Percentiles rank a stretch among this genome's conserved stretches.
phyloP scores from a whole-genome alignment of 768 basidiomycete genomes.

The Lactifluus volemus region DNA sequence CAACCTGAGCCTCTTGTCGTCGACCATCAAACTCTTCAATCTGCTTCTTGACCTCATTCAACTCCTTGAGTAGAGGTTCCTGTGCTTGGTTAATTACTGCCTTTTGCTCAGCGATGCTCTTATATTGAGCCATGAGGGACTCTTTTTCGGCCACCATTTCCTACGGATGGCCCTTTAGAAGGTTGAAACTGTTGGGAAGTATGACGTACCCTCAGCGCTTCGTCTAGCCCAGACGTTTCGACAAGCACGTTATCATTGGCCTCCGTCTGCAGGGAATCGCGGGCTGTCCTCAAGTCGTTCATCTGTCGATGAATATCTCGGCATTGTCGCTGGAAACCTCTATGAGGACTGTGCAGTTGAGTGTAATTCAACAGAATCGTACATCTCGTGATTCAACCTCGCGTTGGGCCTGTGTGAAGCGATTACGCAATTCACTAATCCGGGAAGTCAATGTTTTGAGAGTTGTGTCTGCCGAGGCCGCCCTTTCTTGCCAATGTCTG shows the following conservation, averaged over 20 bases:
- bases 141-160: slow-evolving; percentile 48
- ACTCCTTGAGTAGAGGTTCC: slow-evolving; percentile 33
- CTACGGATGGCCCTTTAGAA: slow-evolving; percentile 26
- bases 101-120: slow-evolving; percentile 37
- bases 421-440: slow-evolving; percentile 24
- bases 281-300: slow-evolving; percentile 25
- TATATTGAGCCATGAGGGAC: slow-evolving; percentile 39
- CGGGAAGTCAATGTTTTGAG: slow-evolving; percentile 26
- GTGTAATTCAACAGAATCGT: neutral
- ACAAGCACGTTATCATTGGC: slow-evolving; percentile 63
- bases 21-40: slow-evolving; percentile 44
- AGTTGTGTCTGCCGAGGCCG: slow-evolving; percentile 33
- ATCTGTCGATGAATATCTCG: slow-evolving; percentile 4
- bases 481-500: slow-evolving; percentile 41
- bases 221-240: slow-evolving; percentile 47
- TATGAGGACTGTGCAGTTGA: neutral
- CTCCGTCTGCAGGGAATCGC: slow-evolving; percentile 44
- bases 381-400: slow-evolving; percentile 19
- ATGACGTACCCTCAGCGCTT: slow-evolving; percentile 40
- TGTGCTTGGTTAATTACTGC: slow-evolving; percentile 40
- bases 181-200: neutral
- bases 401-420: slow-evolving; percentile 26
- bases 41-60: slow-evolving; percentile 38
- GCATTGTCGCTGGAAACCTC: slow-evolving; percentile 9
- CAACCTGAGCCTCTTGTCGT: slow-evolving; percentile 38